Evolutionary conservation across 2,329 filamentous ascomycete genomes (phyloP).

Genomic region (Aspergillus novofumigatus): DNA sequence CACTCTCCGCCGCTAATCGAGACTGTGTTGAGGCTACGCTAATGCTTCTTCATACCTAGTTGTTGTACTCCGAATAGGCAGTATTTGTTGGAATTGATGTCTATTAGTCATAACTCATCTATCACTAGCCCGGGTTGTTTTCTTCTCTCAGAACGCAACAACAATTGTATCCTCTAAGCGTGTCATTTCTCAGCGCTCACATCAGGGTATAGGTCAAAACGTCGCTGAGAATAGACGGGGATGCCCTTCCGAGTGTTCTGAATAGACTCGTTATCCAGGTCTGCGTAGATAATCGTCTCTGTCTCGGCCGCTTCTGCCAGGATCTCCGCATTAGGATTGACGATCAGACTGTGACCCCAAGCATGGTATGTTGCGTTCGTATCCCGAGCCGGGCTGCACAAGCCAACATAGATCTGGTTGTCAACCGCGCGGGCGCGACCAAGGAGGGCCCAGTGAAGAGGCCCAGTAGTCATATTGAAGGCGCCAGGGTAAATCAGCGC

Average conservation of each 20-base stretch:
- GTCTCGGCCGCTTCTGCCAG: slow-evolving; percentile 71
- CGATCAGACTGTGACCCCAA: slow-evolving; percentile 86
- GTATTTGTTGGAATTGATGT: neutral
- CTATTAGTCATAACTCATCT: slow-evolving; percentile 24
- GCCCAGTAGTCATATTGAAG: slow-evolving; percentile 91
- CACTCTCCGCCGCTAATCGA: neutral
- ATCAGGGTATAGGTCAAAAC: slow-evolving; percentile 95
- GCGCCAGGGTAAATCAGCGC: slow-evolving; percentile 90
- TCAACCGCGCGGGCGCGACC: slow-evolving; percentile 82
- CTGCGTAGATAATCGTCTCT: slow-evolving; percentile 71
- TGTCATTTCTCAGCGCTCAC: slow-evolving; percentile 56
- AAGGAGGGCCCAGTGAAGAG: slow-evolving; percentile 83
- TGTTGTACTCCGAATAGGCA: neutral
- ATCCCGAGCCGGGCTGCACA: slow-evolving; percentile 89
- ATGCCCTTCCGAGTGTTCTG: slow-evolving; percentile 75
- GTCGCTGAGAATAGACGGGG: slow-evolving; percentile 75
- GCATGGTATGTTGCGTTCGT: slow-evolving; percentile 74
- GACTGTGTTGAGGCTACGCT: neutral
- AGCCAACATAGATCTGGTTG: slow-evolving; percentile 87
- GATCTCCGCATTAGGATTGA: slow-evolving; percentile 83
- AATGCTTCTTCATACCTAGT: neutral
- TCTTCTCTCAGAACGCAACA: neutral
- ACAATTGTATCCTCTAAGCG: slow-evolving; percentile 24
- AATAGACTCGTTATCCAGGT: slow-evolving; percentile 65
- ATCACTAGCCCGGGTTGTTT: too few species aligned